Evolutionary conservation across 2,329 filamentous ascomycete species (phyloP), one percentile per base, ranked within the genome.

Genomic region (Penicillium sp.): DNA sequence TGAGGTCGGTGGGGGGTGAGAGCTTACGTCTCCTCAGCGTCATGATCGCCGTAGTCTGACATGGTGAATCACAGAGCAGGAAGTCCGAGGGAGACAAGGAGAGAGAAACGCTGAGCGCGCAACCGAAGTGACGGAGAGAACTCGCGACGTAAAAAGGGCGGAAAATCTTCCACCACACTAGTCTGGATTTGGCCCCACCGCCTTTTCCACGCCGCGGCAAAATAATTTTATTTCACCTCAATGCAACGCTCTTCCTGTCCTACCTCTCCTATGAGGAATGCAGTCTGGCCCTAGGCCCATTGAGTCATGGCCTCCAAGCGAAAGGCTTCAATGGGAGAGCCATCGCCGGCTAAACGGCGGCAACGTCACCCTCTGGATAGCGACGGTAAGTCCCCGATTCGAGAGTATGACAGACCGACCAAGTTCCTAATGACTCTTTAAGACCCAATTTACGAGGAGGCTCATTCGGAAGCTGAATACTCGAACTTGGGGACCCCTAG

Each of bases 1-100:
- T 28, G 14, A 8, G 21, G 14, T 17, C 36, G 33, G 30, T 34
- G 41, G 43, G 46, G 44, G 33, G 41, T 36, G 41, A 39, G 36
- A 23, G 11, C 76, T 72, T 69, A 81, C 78, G 71, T 76, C 53
- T 73, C 77, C 54, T 73, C 78, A 51, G 71, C 74, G 59, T 80
- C 79, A 54, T 84, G 79, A 58, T 83, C 80, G 55, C 81, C 83
- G 70, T 82, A 83, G 70, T 87, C 84, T 68, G 84, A 88, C 84
- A 88, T 87, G 33, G 44, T 63, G 58, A 47, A 43, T 35, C 41
- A 28, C 33, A 42, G 43, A 33, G 38, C 33, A 33, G 14, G 36
- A 37, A 35, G 40, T 32, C 33, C 34, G 36, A 43, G 35, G 40
- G 19, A 40, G 49, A 36, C 40, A 47, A 46, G 21, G 31, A 47